Percentiles rank a stretch among this genome's conserved stretches.
These are phyloP conservation scores for Eucalyptus caleyi DNA, from an alignment of 345 rosid species.

Conservation along the genomic window DNA sequence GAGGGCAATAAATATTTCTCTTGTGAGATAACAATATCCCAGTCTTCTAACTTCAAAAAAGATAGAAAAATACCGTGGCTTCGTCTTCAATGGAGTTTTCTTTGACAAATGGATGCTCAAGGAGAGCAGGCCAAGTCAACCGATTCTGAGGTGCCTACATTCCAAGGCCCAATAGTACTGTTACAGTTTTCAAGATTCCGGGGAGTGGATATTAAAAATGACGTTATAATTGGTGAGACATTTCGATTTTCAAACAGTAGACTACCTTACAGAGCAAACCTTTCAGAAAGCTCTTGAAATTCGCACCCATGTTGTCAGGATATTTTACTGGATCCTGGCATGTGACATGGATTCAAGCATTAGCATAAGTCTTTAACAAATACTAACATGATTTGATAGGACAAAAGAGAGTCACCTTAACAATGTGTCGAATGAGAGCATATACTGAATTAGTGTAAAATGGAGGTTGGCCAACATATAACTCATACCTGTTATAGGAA, in stretches of 20 bases:
- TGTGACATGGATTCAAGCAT: neutral
- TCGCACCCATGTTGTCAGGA: slow-evolving; percentile 83
- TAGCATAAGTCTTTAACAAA: neutral
- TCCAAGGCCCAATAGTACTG: neutral
- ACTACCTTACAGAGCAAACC: slow-evolving; percentile 92
- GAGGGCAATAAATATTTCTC: neutral
- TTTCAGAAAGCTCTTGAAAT: slow-evolving; percentile 80
- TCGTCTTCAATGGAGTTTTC: slow-evolving; percentile 55
- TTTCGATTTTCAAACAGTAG: neutral
- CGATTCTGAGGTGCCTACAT: slow-evolving; percentile 86
- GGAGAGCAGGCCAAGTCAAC: slow-evolving; percentile 91
- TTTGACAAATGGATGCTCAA: slow-evolving; percentile 88
- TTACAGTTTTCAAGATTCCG: neutral
- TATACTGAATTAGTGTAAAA: slow-evolving; percentile 97
- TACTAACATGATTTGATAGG: neutral
- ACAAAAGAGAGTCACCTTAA: slow-evolving; percentile 43
- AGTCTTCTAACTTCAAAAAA: neutral
- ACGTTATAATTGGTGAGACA: neutral
- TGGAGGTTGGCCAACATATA: slow-evolving; percentile 96
- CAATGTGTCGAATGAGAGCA: slow-evolving; percentile 93
- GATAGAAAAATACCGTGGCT: slow-evolving; percentile 40
- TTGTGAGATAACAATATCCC: neutral
- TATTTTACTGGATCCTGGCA: slow-evolving; percentile 93
- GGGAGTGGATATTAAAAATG: neutral
- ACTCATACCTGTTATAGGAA: slow-evolving; percentile 59